These are phyloP conservation scores for Barbarea vulgaris DNA, from an alignment of 345 rosid genomes.

Conservation along the genomic window DNA sequence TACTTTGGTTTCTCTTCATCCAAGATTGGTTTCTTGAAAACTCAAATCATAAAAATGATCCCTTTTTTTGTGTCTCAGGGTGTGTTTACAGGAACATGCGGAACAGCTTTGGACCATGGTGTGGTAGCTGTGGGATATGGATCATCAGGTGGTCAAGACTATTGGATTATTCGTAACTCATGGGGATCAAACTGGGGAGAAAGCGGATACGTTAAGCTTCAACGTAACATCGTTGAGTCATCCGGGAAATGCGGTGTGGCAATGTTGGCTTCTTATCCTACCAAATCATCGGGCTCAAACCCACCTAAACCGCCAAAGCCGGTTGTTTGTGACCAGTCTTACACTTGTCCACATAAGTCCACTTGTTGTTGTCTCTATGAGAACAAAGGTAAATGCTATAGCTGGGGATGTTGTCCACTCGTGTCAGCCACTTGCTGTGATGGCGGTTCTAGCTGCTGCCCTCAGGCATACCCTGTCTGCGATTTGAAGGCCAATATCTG, in stretches of 20 bases:
- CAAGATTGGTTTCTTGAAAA: not conserved
- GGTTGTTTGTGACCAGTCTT: slow-evolving; percentile 59
- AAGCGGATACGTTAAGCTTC: slow-evolving; percentile 36
- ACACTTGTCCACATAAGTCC: slow-evolving; percentile 58
- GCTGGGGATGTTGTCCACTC: slow-evolving; percentile 89
- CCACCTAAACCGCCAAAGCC: slow-evolving; percentile 87
- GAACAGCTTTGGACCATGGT: slow-evolving; percentile 42
- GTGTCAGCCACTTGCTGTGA: slow-evolving; percentile 89
- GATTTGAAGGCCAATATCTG: slow-evolving; percentile 66
- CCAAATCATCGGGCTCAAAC: slow-evolving; percentile 49
- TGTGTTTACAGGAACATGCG: slow-evolving; percentile 42
- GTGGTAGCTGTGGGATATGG: slow-evolving; percentile 42
- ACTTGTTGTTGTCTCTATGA: slow-evolving; percentile 79
- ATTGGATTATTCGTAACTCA: slow-evolving; percentile 43
- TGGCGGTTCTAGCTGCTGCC: slow-evolving; percentile 80
- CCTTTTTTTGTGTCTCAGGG: slow-evolving; percentile 30
- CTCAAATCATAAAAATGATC: not conserved
- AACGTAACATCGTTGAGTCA: slow-evolving; percentile 35
- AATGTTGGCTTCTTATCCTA: slow-evolving; percentile 43
- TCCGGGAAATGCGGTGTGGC: slow-evolving; percentile 40
- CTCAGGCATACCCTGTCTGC: slow-evolving; percentile 73
- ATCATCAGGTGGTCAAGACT: slow-evolving; percentile 36
- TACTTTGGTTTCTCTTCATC: too few species aligned
- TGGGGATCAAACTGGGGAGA: slow-evolving; percentile 46
- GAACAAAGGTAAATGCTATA: slow-evolving; percentile 59